Conservation (phyloP, 208 protist genomes). For the Trichomonas gallinae region DNA sequence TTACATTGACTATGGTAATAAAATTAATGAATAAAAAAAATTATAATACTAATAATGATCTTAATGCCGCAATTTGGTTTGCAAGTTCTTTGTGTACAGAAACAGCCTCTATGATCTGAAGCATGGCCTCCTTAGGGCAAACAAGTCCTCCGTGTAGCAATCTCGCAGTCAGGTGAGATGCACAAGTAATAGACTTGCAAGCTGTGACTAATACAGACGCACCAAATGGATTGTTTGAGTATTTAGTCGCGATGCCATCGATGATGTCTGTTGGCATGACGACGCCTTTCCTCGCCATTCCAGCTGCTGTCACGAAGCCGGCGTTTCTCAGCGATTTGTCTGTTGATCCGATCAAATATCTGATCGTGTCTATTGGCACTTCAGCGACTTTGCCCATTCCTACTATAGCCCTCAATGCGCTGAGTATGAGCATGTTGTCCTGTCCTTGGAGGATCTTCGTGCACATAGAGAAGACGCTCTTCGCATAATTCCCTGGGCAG, state of each 20-base stretch:
- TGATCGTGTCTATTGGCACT: background rate
- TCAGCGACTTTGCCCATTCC: background rate
- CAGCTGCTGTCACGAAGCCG: background rate
- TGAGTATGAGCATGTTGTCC: background rate
- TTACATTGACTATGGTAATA: too few relatives aligned
- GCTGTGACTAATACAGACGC: background rate
- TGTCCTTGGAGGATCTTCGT: background rate
- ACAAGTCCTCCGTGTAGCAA: background rate
- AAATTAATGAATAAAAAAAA: too few relatives aligned
- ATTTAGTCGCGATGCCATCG: background rate
- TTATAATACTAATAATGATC: background rate
- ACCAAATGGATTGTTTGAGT: background rate
- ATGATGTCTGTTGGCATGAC: background rate
- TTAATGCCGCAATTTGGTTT: background rate
- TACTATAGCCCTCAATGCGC: background rate
- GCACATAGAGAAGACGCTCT: background rate
- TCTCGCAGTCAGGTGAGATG: background rate
- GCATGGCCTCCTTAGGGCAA: background rate
- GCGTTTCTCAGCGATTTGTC: background rate
- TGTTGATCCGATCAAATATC: background rate
- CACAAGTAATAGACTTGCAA: background rate
- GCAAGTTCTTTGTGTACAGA: background rate
- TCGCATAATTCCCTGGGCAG: background rate
- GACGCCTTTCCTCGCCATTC: background rate
- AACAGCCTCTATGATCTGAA: background rate